Conservation (phyloP, 2,329 filamentous ascomycete genomes). For the Calycina herbarum region DNA sequence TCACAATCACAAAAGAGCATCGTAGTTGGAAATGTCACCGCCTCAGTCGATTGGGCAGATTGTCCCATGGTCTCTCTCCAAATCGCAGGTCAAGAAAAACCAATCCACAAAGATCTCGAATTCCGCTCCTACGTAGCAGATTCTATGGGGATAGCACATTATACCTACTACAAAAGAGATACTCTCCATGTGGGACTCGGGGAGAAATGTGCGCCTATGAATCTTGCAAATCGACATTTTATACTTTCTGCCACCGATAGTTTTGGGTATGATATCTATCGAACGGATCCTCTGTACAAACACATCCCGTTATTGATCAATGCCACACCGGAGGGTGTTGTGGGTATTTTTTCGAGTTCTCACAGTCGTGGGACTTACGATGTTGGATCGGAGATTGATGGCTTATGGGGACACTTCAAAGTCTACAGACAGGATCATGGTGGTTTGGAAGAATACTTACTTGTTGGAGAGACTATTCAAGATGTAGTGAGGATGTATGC, state of each 20-base stretch:
- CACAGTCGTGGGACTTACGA: constrained; percentile 65
- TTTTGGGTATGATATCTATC: constrained; percentile 71
- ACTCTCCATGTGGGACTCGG: constrained; percentile 70
- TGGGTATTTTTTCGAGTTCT: constrained; percentile 67
- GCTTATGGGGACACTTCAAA: constrained; percentile 74
- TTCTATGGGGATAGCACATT: constrained; percentile 62
- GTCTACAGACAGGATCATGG: constrained; percentile 72
- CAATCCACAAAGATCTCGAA: constrained; percentile 62
- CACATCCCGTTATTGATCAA: constrained; percentile 73
- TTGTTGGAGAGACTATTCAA: constrained; percentile 64
- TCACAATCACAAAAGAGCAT: constrained; percentile 44
- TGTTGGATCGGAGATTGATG: constrained; percentile 72
- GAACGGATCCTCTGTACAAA: constrained; percentile 73
- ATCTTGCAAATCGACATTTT: constrained; percentile 66
- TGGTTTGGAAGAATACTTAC: constrained; percentile 69
- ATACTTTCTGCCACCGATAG: constrained; percentile 68
- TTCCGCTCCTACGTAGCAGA: constrained; percentile 67
- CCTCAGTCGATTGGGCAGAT: constrained; percentile 58
- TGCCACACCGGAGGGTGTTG: constrained; percentile 60
- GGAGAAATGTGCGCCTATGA: constrained; percentile 73
- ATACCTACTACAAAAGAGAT: constrained; percentile 60
- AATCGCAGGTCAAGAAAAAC: constrained; percentile 48
- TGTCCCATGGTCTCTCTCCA: constrained; percentile 59
- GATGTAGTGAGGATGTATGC: constrained; percentile 68
- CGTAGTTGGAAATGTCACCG: constrained; percentile 49